A percentile compares a stretch with the other conserved stretches of the same genome.
Evolutionary conservation across 176 grass and related monocot genomes (phyloP).

Genomic region (Triticum monococcum): DNA sequence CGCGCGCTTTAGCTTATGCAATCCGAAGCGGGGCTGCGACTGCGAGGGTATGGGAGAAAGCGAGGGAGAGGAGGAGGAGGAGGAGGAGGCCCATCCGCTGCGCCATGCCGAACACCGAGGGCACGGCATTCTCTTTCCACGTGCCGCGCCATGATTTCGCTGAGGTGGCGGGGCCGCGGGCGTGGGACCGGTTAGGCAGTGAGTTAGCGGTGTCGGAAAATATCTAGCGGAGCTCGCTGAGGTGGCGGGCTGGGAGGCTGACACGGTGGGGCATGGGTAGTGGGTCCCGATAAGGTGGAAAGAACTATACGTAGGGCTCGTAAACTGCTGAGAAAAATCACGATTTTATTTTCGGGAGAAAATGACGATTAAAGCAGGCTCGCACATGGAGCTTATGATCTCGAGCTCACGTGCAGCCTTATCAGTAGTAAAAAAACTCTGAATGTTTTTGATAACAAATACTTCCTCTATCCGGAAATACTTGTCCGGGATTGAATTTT

Average conservation of each 20-base stretch:
- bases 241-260: background rate
- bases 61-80: background rate
- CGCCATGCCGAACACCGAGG: background rate
- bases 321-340: background rate
- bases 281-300: background rate
- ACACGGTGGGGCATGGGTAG: background rate
- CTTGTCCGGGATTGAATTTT: too few species aligned
- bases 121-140: background rate
- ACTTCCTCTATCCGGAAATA: too few species aligned
- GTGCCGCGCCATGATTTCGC: background rate
- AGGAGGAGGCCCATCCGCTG: conserved; percentile 1
- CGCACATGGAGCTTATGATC: too few species aligned
- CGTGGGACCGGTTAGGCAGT: background rate
- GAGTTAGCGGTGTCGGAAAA: conserved; percentile 16
- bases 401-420: too few species aligned
- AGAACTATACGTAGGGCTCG: background rate
- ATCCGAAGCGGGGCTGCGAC: background rate
- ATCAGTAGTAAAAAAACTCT: too few species aligned
- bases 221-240: conserved; percentile 22
- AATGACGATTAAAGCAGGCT: too few species aligned
- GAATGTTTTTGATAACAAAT: too few species aligned
- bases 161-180: background rate
- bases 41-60: background rate
- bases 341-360: background rate
- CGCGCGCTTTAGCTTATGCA: background rate